Evolutionary conservation across 768 basidiomycete genomes (phyloP).

Genomic region (Phylloporus sp.): DNA sequence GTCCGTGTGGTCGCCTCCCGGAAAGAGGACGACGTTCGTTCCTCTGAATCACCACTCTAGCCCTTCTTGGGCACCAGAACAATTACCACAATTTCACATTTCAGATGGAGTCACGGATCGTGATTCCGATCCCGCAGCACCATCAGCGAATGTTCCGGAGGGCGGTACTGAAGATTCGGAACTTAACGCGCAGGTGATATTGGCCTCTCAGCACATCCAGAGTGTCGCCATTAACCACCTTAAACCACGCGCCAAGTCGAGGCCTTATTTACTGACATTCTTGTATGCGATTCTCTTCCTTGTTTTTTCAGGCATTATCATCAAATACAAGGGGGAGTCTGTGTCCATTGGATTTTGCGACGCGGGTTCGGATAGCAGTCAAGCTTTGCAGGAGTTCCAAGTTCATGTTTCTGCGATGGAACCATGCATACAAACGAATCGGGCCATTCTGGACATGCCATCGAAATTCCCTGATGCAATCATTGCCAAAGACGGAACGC

Average conservation of each 20-base stretch:
- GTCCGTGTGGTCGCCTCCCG: constrained; percentile 11
- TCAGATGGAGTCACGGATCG: constrained; percentile 1
- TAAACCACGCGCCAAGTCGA: constrained; percentile 14
- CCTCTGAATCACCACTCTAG: constrained; percentile 19
- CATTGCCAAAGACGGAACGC: constrained; percentile 29
- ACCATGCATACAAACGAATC: constrained; percentile 53
- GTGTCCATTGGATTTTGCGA: constrained; percentile 75
- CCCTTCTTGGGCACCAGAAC: constrained; percentile 11
- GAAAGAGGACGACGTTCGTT: constrained; percentile 9
- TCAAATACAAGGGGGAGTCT: constrained; percentile 63
- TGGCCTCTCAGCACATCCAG: constrained; percentile 37
- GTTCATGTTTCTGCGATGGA: constrained; percentile 43
- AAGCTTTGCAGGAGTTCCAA: constrained; percentile 44
- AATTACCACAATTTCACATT: constrained; percentile 3
- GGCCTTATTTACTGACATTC: constrained; percentile 38
- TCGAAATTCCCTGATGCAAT: constrained; percentile 25
- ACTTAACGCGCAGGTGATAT: constrained; percentile 24
- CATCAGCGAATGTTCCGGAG: constrained; percentile 19
- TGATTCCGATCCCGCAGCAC: not conserved
- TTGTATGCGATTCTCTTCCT: constrained; percentile 36
- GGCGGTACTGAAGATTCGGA: constrained; percentile 14
- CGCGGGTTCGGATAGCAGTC: constrained; percentile 55
- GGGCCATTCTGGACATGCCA: constrained; percentile 39
- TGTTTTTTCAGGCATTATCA: constrained; percentile 30
- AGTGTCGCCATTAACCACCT: constrained; percentile 26